Base-by-base conservation (phyloP, 1,284 basidiomycete genomes). In the Cutaneotrichosporon sp. region DNA sequence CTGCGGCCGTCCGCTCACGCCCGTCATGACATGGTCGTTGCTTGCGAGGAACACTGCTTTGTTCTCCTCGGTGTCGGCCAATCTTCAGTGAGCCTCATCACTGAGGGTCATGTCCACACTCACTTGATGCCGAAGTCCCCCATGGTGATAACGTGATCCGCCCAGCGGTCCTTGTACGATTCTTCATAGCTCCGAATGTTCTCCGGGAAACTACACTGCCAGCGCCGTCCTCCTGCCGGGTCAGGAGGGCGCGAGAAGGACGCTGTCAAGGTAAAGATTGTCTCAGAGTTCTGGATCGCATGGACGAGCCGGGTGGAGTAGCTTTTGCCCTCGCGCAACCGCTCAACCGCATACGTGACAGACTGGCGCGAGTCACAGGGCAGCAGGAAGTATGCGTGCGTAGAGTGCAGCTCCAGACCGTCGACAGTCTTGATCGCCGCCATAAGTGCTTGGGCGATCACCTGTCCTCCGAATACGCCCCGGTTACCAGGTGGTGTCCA, bases 391-490 rank as follows among this genome's bases (percentile, higher is more conserved):
- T 79, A 79, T 52, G 90, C 89, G 81, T 92, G 90, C 56, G 76
- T 68, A 64, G 76, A 73, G 72, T 81, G 76, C 26, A 94, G 81
- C 14, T 85, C 85, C 74, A 86, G 88, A 18, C 86, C 80, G 58
- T 87, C 82, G 1, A 94, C 87, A 55, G 88, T 89, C 67, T 87
- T 86, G 31, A 89, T 89, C 5, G 91, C 91, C 13, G 90, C 87
- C 14, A 89, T 86, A 32, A 93, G 81, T 4, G 90, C 90, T 73
- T 94, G 92, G 9, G 89, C 92, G 69, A 96, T 92, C 63, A 94
- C 92, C 71, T 84, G 82, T 6, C 92, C 93, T 61, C 93, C 92
- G 72, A 92, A 95, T 5, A 92, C 91, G 26, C 92, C 91, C 65
- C 91, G 84, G 26, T 86, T 85, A n/a, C 84, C 82, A 8, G 80